phyloP scores from a whole-genome alignment of 352 stramenopile genomes.

The Phytophthora macrochlamydospora region DNA sequence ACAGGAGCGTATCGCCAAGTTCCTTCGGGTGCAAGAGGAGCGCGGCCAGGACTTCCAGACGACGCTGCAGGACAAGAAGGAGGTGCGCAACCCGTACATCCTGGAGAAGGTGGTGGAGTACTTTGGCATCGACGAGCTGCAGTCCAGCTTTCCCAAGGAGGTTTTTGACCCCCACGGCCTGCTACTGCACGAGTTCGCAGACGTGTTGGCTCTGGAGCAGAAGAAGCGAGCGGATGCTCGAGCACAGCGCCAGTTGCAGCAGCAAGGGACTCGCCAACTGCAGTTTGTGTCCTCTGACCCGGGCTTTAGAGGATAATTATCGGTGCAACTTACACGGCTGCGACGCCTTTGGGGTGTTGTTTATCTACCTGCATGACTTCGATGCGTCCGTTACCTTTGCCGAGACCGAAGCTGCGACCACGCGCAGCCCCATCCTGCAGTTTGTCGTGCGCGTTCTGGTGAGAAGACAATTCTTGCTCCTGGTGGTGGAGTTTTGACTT shows the following conservation, averaged over 20 bases:
- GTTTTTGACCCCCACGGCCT: slow-evolving; percentile 80
- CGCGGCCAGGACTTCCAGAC: slow-evolving; percentile 62
- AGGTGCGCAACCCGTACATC: slow-evolving; percentile 89
- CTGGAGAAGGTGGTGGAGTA: slow-evolving; percentile 88
- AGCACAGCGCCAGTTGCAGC: slow-evolving; percentile 38
- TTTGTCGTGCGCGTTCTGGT: slow-evolving; percentile 14
- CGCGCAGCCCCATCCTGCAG: slow-evolving; percentile 34
- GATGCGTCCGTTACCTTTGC: slow-evolving; percentile 41
- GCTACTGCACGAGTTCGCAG: slow-evolving; percentile 71
- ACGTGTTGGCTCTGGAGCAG: slow-evolving; percentile 69
- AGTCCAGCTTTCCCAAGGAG: slow-evolving; percentile 65
- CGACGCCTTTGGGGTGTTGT: slow-evolving; percentile 13
- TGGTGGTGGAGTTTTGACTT: slow-evolving; percentile 12
- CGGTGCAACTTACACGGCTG: slow-evolving; percentile 20
- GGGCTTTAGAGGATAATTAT: slow-evolving; percentile 16
- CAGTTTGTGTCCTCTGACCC: slow-evolving; percentile 26
- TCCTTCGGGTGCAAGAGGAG: slow-evolving; percentile 50
- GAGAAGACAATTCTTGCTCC: slow-evolving; percentile 17
- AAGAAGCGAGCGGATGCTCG: slow-evolving; percentile 56
- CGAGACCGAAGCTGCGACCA: slow-evolving; percentile 48
- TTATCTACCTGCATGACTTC: slow-evolving; percentile 13
- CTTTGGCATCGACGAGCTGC: slow-evolving; percentile 85
- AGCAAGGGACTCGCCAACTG: slow-evolving; percentile 26
- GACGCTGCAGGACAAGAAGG: slow-evolving; percentile 79
- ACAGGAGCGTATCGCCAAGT: slow-evolving; percentile 73